Evolutionary conservation across 768 basidiomycete genomes (phyloP).

Genomic region (Mycena olivaceomarginata): DNA sequence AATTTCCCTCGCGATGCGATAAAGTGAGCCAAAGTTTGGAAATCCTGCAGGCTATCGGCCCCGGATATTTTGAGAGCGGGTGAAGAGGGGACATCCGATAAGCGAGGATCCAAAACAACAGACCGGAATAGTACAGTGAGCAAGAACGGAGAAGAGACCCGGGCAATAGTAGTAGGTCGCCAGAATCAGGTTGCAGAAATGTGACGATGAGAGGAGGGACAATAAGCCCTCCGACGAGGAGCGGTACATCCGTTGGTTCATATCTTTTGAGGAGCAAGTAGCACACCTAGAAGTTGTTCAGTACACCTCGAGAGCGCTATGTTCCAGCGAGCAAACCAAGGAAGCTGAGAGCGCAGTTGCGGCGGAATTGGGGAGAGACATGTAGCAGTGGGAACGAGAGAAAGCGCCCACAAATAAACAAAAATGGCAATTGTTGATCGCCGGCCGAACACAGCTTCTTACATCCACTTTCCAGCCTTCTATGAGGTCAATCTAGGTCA

Average conservation of each 20-base stretch:
- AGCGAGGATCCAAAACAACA: constrained; percentile 46
- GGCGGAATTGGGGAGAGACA: neutral
- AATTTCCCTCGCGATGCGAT: constrained; percentile 60
- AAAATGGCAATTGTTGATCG: too few species aligned
- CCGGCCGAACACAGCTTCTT: too few species aligned
- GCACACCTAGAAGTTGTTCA: neutral
- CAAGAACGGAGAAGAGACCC: constrained; percentile 6
- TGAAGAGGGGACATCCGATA: constrained; percentile 69
- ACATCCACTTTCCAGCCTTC: too few species aligned
- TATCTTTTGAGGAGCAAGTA: neutral
- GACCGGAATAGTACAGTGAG: constrained; percentile 18
- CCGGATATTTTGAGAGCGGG: constrained; percentile 68
- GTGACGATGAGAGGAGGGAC: neutral
- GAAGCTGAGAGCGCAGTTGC: neutral
- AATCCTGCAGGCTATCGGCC: constrained; percentile 62
- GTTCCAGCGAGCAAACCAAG: neutral
- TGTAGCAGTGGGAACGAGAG: neutral
- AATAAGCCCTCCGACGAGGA: neutral
- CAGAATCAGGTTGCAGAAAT: neutral
- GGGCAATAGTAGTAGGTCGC: neutral
- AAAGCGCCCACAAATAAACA: too few species aligned
- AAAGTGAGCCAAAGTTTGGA: constrained; percentile 60
- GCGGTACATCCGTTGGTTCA: neutral
- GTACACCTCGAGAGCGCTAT: neutral
- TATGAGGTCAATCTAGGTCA: too few species aligned